A percentile compares a stretch with the other conserved stretches of the same genome.
These are phyloP conservation scores for Silene noctiflora DNA, from an alignment of 179 eudicot species.

Conservation along the genomic window DNA sequence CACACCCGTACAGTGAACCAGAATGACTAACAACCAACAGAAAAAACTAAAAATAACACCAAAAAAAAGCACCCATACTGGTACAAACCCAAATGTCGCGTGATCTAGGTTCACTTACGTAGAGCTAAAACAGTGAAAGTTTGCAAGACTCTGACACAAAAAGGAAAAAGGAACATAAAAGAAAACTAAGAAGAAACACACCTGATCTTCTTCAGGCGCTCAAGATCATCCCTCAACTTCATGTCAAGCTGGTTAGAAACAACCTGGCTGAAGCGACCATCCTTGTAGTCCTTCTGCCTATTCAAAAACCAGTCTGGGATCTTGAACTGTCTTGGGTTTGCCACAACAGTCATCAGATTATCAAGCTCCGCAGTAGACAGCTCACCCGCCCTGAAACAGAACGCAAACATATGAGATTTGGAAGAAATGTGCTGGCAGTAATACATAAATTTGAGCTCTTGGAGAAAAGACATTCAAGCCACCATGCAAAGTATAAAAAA, in stretches of 20 bases:
- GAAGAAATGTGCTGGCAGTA: background rate
- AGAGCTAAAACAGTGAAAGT: too few relatives aligned
- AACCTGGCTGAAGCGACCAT: constrained; percentile 81
- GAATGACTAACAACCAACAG: too few relatives aligned
- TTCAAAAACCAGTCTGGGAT: constrained; percentile 86
- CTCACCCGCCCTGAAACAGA: constrained; percentile 78
- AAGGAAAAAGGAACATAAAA: background rate
- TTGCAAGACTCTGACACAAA: too few relatives aligned
- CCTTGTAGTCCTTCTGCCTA: constrained; percentile 95
- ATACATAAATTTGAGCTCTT: background rate
- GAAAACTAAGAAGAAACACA: constrained; percentile 17
- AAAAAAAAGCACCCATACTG: too few relatives aligned
- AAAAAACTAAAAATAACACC: too few relatives aligned
- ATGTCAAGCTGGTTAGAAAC: constrained; percentile 83
- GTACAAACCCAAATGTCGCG: too few relatives aligned
- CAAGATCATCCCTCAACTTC: constrained; percentile 90
- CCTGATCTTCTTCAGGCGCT: constrained; percentile 92
- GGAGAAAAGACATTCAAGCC: too few relatives aligned
- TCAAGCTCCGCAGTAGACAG: constrained; percentile 63
- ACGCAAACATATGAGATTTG: background rate
- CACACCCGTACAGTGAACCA: too few relatives aligned
- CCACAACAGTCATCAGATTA: constrained; percentile 64
- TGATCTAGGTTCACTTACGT: too few relatives aligned
- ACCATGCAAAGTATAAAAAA: too few relatives aligned
- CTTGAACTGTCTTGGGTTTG: constrained; percentile 73